Base-by-base conservation (phyloP, 2,329 filamentous ascomycete species). In the Sporothrix brunneoviolacea region DNA sequence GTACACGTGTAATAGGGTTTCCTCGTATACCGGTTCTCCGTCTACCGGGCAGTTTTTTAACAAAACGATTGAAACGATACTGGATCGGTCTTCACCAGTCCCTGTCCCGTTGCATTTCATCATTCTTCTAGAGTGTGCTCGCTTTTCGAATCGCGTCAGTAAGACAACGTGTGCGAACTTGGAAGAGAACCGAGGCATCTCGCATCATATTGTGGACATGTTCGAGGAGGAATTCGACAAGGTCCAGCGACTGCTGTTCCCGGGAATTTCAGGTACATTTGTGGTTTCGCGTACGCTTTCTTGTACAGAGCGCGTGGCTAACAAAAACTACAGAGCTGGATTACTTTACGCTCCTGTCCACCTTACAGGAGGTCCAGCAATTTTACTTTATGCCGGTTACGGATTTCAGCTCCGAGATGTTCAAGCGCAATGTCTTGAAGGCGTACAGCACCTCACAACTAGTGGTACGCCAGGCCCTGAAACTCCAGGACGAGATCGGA, bases 211-310 rank as follows among this genome's bases (percentile, higher is more conserved):
- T 10, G 70, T 79, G 0, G 66, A 67, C 39, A 63, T 71, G 21
- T 71, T 77, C 58, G 75, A 79, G 57, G 70, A 75, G 37, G 76
- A 80, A 54, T 73, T 77, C 57, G 70, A 73, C 46, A 66, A 68
- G n/a, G 61, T 77, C 2, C 69, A 69, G 50, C 66, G 71, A 4
- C 59, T 73, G 1, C 62, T 77, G n/a, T 68, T 69, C 30, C 69
- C 68, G 10, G 66, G 70, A 27, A 70, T 73, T 41, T 71, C 73
- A 50, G 74, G 74, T 76, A 59, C 15, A 63, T 38, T 7, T 41
- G 15, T 15, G 2, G 49, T 15, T n/a, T 19, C 4, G 42, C n/a
- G 13, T 43, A 8, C 41, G 38, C n/a, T 4, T 19, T n/a, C 38
- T 21, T 27, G 13, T 13, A 13, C 15, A n/a, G 13, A 39, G 2